A percentile compares a stretch with the other conserved stretches of the same genome.
These are phyloP conservation scores for Suillus weaverae DNA, from an alignment of 768 basidiomycete species.

Conservation along the genomic window DNA sequence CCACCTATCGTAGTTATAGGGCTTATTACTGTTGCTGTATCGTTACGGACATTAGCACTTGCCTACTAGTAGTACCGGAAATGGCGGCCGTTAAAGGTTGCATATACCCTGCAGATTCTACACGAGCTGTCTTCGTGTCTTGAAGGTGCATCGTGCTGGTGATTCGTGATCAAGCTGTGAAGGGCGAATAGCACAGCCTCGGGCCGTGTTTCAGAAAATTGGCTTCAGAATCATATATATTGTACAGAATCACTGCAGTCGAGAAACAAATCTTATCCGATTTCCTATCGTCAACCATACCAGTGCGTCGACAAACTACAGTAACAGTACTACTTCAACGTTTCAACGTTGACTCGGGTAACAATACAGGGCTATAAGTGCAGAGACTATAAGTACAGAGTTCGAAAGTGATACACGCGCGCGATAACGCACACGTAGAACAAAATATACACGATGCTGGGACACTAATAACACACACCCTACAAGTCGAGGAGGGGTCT, in stretches of 20 bases:
- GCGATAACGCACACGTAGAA: not conserved
- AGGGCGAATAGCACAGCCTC: not conserved
- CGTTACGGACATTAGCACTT: not conserved
- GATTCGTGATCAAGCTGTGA: not conserved
- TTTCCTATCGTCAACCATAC: not conserved
- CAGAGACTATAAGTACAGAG: not conserved
- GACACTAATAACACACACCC: slow-evolving; percentile 3
- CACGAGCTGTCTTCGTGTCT: not conserved
- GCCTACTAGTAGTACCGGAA: not conserved
- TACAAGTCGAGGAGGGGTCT: not conserved
- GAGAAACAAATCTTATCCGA: not conserved
- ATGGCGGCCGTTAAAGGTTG: not conserved
- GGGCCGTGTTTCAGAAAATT: slow-evolving; percentile 4
- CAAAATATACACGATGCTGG: not conserved
- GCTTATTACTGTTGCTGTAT: not conserved
- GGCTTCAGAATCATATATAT: not conserved
- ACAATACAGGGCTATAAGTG: not conserved
- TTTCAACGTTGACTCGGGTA: not conserved
- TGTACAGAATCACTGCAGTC: not conserved
- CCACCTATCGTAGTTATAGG: not conserved
- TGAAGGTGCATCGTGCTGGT: not conserved
- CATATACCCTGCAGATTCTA: not conserved
- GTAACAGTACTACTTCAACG: not conserved
- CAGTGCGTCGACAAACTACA: not conserved
- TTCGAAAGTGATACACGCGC: not conserved